Evolutionary conservation across 139 green algal genomes (phyloP).

Genomic region (Coelastrella sp.): DNA sequence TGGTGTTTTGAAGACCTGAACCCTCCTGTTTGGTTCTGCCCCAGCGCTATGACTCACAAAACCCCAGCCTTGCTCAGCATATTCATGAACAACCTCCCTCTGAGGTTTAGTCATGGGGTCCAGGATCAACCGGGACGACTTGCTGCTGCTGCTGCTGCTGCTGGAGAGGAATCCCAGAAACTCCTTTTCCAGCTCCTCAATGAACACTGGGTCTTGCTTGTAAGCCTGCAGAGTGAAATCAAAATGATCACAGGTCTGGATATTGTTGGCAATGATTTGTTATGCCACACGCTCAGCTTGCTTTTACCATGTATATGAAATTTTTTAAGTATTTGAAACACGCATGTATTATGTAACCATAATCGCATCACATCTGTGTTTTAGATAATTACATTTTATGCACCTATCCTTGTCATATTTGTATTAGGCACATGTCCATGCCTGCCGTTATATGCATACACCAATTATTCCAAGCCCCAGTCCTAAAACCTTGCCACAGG

Average conservation of each 20-base stretch:
- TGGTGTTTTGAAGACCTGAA: constrained; percentile 70
- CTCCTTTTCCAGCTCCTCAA: constrained; percentile 67
- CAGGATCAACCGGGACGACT: not conserved
- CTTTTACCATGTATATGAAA: too few relatives aligned
- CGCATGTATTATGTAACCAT: too few relatives aligned
- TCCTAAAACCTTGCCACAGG: not conserved
- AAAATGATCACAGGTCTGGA: not conserved
- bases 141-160: not conserved
- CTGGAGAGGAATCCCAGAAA: constrained; percentile 64
- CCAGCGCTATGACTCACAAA: constrained; percentile 61
- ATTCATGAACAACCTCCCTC: constrained; percentile 67
- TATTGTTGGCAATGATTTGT: too few relatives aligned
- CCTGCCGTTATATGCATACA: too few relatives aligned
- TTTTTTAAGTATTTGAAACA: too few relatives aligned
- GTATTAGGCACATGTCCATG: too few relatives aligned
- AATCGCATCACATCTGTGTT: too few relatives aligned
- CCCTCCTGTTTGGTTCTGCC: constrained; percentile 57
- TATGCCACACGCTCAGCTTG: too few relatives aligned
- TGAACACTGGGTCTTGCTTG: constrained; percentile 54
- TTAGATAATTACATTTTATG: too few relatives aligned
- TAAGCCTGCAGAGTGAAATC: constrained; percentile 37
- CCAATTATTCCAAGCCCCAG: too few relatives aligned
- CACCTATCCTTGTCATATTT: too few relatives aligned
- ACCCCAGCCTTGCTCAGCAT: constrained; percentile 71
- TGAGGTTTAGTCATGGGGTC: constrained; percentile 57